Evolutionary conservation across 1,139 yeast species (phyloP), one percentile per base, ranked within the genome.

Genomic region (Hanseniaspora uvarum): DNA sequence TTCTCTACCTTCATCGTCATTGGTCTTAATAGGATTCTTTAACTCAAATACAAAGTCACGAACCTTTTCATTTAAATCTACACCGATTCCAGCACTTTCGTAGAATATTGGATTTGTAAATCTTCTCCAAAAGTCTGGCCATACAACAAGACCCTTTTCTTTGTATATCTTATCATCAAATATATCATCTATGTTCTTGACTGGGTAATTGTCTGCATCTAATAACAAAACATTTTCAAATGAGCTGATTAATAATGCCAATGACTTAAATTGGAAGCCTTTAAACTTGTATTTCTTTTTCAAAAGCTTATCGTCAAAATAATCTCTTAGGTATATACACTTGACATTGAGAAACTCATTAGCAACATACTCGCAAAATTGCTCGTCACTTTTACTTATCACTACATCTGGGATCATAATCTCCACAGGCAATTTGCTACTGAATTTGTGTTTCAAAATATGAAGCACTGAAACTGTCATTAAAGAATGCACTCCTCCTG

Each of bases 121-220:
- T 59, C 94, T 73, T 60, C 76, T 74, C 94, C 94, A 86, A 64
- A 79, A 85, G 66, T 86, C 94, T 3, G 94, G 92, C 89, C 94
- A 85, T 28, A 83, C 70, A 3, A 85, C 75, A 68, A 83, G 72
- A 1, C 92, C 89, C 51, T 72, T 67, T 16, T 73, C 62, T 38
- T 66, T 65, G 66, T 74, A 85, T 5, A 85, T 77, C 37, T 75
- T 76, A 54, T 76, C 71, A 12, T 71, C 71, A 61, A 85, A 79
- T 2, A 83, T 64, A 28, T 65, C 61, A 60, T 77, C 81, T n/a
- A 86, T 80, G 6, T 77, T 70, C 60, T 72, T 74, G 1, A 81
- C 73, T 0, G 89, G 87, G 55, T 81, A 73, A 59, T 82, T 80
- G 63, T 86, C 95, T 49, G 92, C 82, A 65, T 86, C 95, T 58